Evolutionary conservation across 2,329 filamentous ascomycete genomes (phyloP).

Genomic region (Cercospora zeina): DNA sequence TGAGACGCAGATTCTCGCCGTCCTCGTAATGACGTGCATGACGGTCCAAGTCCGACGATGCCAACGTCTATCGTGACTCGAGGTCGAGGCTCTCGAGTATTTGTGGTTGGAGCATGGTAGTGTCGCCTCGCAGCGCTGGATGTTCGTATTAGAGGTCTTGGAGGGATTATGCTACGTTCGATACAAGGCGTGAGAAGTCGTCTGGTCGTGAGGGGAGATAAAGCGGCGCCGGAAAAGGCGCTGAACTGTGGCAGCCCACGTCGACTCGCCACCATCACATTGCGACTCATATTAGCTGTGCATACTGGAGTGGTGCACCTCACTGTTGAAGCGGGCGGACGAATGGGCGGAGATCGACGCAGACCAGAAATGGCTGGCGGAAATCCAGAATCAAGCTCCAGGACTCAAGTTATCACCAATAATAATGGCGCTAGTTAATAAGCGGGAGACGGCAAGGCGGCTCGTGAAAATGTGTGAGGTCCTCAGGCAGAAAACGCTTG

Average conservation of each 20-base stretch:
- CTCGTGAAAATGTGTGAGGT: constrained; percentile 9
- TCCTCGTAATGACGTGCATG: constrained; percentile 15
- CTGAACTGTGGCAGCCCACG: constrained; percentile 23
- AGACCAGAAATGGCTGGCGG: constrained; percentile 3
- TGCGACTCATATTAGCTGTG: constrained; percentile 45
- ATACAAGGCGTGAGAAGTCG: constrained; percentile 18
- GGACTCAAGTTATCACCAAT: too few relatives aligned
- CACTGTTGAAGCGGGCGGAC: constrained; percentile 23
- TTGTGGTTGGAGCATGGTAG: constrained; percentile 29
- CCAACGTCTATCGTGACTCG: constrained; percentile 23
- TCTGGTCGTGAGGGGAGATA: constrained; percentile 18
- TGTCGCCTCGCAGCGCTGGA: constrained; percentile 1
- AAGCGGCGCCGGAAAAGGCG: constrained; percentile 17
- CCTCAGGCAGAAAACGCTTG: constrained; percentile 5
- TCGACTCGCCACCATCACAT: constrained; percentile 36
- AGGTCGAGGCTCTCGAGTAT: constrained; percentile 31
- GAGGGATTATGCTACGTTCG: neutral
- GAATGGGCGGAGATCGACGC: constrained; percentile 11
- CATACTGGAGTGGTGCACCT: constrained; percentile 22
- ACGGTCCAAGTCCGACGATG: constrained; percentile 17
- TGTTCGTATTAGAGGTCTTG: constrained; percentile 9
- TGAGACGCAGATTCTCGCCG: constrained; percentile 17
- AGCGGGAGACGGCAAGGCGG: neutral
- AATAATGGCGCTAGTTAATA: constrained; percentile 5
- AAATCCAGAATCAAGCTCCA: constrained; percentile 16